phyloP scores from a whole-genome alignment of 495 filamentous ascomycete species.

The Trichoderma parareesei region DNA sequence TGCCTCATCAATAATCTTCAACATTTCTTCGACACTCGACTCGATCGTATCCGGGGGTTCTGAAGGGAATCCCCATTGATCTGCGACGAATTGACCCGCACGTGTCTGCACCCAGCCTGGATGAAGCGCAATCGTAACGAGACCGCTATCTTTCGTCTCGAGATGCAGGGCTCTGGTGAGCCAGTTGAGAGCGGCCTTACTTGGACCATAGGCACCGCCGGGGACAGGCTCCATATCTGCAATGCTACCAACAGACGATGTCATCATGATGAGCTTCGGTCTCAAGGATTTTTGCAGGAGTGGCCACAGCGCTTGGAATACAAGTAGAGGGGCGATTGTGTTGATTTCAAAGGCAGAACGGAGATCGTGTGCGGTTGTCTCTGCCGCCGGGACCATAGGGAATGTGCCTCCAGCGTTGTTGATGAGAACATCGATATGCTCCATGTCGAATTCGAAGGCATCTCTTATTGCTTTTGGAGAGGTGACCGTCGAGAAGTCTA shows the following conservation, averaged over 20 bases:
- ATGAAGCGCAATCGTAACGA: neutral
- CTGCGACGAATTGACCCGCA: neutral
- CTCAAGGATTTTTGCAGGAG: neutral
- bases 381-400: neutral
- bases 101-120: neutral
- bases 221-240: neutral
- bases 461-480: neutral
- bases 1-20: neutral
- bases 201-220: neutral
- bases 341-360: neutral
- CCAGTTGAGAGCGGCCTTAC: neutral
- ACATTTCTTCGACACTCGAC: neutral
- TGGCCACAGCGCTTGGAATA: neutral
- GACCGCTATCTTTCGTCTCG: neutral
- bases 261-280: neutral
- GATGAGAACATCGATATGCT: neutral
- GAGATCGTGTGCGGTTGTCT: neutral
- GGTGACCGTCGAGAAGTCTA: neutral
- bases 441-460: neutral
- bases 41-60: neutral
- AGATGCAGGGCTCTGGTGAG: neutral
- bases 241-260: neutral
- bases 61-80: neutral
- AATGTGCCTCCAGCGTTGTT: neutral
- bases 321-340: neutral